Evolutionary conservation across 805 yeast species (phyloP).

Genomic region (Cyberlindnera nakhonratchasimensis): DNA sequence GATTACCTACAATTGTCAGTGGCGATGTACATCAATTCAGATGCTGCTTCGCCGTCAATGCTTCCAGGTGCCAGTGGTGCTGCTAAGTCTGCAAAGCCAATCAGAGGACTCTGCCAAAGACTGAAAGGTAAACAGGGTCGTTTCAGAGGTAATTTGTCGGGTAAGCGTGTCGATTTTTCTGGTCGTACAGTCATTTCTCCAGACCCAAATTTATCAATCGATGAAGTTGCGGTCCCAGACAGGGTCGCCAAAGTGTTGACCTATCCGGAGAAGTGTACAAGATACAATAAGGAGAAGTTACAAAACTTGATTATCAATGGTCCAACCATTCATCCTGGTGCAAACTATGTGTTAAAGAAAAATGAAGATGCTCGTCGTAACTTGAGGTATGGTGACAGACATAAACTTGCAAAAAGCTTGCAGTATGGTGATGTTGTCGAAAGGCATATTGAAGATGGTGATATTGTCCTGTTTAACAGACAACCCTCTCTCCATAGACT

Average conservation of each 20-base stretch:
- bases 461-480: slow-evolving; percentile 90
- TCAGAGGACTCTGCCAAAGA: slow-evolving; percentile 95
- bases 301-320: slow-evolving; percentile 77
- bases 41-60: slow-evolving; percentile 79
- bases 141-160: slow-evolving; percentile 95
- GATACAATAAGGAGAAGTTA: slow-evolving; percentile 78
- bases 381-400: slow-evolving; percentile 82
- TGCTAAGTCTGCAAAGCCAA: slow-evolving; percentile 59
- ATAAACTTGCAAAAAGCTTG: slow-evolving; percentile 69
- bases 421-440: slow-evolving; percentile 91
- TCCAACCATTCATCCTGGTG: slow-evolving; percentile 91
- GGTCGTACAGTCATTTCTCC: slow-evolving; percentile 99
- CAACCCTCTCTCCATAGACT: slow-evolving; percentile 96
- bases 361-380: slow-evolving; percentile 86
- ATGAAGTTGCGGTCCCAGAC: slow-evolving; percentile 98
- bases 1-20: slow-evolving; percentile 92
- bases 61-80: slow-evolving; percentile 63
- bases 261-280: slow-evolving; percentile 90
- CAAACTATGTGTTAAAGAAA: slow-evolving; percentile 81
- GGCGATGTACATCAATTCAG: slow-evolving; percentile 97
- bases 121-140: slow-evolving; percentile 98
- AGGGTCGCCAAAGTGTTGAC: slow-evolving; percentile 94
- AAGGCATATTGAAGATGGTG: slow-evolving; percentile 96
- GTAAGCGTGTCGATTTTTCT: slow-evolving; percentile 97
- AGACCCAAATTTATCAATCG: slow-evolving; percentile 91